A percentile compares a stretch with the other conserved stretches of the same genome.
Conservation (phyloP, 1,139 yeast species). For the Kurtzmaniella natalensis region DNA sequence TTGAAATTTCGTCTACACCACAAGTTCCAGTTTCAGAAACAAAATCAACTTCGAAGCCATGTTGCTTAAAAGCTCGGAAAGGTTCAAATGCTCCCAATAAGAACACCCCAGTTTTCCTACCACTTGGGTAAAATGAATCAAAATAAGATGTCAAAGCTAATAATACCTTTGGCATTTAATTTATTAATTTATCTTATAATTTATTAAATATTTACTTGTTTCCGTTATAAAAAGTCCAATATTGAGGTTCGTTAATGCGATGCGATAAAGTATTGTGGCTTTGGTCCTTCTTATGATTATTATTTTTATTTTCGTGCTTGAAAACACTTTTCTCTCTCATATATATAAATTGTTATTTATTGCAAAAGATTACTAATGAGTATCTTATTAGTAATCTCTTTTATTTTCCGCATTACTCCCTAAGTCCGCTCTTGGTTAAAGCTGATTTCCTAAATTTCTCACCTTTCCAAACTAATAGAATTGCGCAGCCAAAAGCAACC, state of each 20-base stretch:
- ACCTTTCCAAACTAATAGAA: conserved; percentile 19
- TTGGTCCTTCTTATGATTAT: too few relatives aligned
- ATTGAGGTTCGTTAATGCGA: too few relatives aligned
- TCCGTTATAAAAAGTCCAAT: too few relatives aligned
- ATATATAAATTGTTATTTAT: too few relatives aligned
- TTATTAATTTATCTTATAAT: too few relatives aligned
- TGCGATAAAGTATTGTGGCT: too few relatives aligned
- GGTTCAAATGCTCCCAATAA: conserved; percentile 19
- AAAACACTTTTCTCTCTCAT: too few relatives aligned
- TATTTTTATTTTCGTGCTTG: too few relatives aligned
- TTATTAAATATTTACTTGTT: too few relatives aligned
- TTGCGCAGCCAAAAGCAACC: conserved; percentile 19
- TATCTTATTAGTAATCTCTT: background rate
- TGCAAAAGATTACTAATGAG: conserved; percentile 2
- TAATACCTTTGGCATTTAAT: conserved; percentile 12
- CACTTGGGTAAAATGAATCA: conserved; percentile 17
- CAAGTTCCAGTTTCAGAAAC: conserved; percentile 20
- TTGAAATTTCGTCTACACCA: conserved; percentile 19
- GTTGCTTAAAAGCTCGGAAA: conserved; percentile 12
- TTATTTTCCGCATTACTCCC: too few relatives aligned
- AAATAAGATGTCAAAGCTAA: conserved; percentile 17
- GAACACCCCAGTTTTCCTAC: conserved; percentile 17
- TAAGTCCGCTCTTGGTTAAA: conserved; percentile 6
- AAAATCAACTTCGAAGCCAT: conserved; percentile 17
- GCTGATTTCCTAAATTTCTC: conserved; percentile 18